Evolutionary conservation across 2,329 filamentous ascomycete species (phyloP).

Genomic region (Incumbomyces delicatus): DNA sequence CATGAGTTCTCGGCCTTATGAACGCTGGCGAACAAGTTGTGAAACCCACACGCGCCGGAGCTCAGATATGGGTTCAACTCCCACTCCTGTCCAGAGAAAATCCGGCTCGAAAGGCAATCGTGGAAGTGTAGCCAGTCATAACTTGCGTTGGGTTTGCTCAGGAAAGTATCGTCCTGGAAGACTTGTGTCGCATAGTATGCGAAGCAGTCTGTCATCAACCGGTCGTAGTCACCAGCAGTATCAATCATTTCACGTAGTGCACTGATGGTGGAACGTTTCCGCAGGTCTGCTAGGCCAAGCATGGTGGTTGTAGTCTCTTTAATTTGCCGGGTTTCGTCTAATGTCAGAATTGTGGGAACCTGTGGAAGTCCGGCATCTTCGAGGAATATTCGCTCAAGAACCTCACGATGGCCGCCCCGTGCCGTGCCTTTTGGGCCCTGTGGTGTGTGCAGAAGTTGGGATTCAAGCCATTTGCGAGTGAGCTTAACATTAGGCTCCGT

Average conservation of each 20-base stretch:
- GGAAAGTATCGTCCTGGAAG: conserved; percentile 84
- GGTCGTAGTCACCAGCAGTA: conserved; percentile 52
- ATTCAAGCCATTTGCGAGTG: conserved; percentile 52
- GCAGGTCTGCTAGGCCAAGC: conserved; percentile 50
- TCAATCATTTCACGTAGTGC: conserved; percentile 53
- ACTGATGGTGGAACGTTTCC: conserved; percentile 50
- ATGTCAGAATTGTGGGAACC: conserved; percentile 29
- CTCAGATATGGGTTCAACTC: conserved; percentile 80
- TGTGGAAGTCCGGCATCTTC: conserved; percentile 55
- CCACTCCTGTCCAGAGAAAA: conserved; percentile 85
- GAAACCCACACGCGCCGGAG: conserved; percentile 79
- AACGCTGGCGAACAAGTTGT: conserved; percentile 76
- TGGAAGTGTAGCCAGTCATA: conserved; percentile 97
- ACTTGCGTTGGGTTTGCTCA: conserved; percentile 75
- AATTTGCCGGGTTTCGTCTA: conserved; percentile 28
- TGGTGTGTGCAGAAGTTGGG: conserved; percentile 44
- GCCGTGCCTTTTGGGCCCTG: conserved; percentile 46
- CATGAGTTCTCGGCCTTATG: conserved; percentile 35
- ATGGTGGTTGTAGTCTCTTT: conserved; percentile 27
- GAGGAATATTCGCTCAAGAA: conserved; percentile 56
- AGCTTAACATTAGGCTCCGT: conserved; percentile 27
- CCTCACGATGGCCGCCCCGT: conserved; percentile 53
- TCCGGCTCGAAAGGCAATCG: conserved; percentile 66
- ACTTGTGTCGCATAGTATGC: conserved; percentile 74
- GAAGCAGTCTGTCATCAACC: conserved; percentile 63